Conservation (phyloP, 1,139 yeast species). For the Magnusiomyces tetraspermus region DNA sequence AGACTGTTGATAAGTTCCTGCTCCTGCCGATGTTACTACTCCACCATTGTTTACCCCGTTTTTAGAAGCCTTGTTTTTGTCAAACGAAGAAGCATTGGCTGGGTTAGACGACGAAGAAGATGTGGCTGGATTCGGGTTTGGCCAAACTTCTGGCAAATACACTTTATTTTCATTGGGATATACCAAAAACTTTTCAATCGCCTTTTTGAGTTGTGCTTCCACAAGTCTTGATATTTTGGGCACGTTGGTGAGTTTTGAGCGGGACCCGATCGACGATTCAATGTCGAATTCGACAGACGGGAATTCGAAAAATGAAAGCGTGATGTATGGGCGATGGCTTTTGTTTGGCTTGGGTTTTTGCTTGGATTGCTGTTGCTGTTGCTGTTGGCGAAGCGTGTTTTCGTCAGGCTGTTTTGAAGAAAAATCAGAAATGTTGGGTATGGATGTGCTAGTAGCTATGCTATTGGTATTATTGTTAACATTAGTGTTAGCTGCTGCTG, state of each 20-base stretch:
- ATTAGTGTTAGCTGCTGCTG: too few species aligned
- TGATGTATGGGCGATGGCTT: conserved; percentile 48
- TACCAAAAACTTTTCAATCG: conserved; percentile 90
- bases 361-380: too few species aligned
- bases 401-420: too few species aligned
- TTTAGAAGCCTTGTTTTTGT: background rate
- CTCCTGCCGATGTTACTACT: background rate
- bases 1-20: background rate
- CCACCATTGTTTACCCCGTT: background rate
- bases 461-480: too few species aligned
- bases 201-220: conserved; percentile 69
- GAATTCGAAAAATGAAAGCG: conserved; percentile 89
- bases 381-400: too few species aligned
- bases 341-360: background rate
- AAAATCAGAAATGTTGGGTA: too few species aligned
- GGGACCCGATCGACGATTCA: conserved; percentile 79
- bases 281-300: conserved; percentile 69
- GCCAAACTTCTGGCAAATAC: conserved; percentile 83
- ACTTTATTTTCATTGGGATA: conserved; percentile 88
- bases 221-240: conserved; percentile 83
- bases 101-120: too few species aligned
- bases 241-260: conserved; percentile 85
- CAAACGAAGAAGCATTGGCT: background rate
- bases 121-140: conserved; percentile 26
- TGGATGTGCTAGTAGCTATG: too few species aligned